Evolutionary conservation across 148 eudicot genomes (phyloP).

Genomic region (Heliosperma pusillum): DNA sequence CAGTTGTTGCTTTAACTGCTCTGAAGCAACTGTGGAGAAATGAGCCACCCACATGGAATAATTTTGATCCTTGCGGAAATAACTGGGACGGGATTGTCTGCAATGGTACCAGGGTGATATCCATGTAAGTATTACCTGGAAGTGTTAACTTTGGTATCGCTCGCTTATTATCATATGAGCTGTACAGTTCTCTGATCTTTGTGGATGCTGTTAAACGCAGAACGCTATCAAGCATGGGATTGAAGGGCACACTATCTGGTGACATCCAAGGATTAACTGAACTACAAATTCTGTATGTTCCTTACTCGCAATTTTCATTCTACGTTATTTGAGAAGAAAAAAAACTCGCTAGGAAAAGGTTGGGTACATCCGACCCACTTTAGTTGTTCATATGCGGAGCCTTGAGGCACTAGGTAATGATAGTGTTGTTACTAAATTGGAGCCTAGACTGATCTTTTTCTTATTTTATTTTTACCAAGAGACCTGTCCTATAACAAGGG

Average conservation of each 20-base stretch:
- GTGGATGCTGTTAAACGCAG: conserved; percentile 33
- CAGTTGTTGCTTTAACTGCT: conserved; percentile 43
- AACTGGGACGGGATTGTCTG: conserved; percentile 72
- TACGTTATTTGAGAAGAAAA: too few species aligned
- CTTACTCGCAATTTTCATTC: neutral
- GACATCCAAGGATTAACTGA: conserved; percentile 51
- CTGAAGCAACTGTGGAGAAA: conserved; percentile 45
- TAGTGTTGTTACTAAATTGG: too few species aligned
- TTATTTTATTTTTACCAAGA: conserved; percentile 27
- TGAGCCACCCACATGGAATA: conserved; percentile 57
- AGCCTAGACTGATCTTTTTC: conserved; percentile 6
- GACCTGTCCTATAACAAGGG: conserved; percentile 80
- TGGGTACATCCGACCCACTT: neutral
- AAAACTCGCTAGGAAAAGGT: too few species aligned
- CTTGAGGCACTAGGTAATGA: too few species aligned
- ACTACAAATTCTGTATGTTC: conserved; percentile 51
- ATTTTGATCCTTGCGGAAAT: conserved; percentile 61
- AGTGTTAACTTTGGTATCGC: neutral
- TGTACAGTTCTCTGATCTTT: neutral
- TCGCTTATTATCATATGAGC: neutral
- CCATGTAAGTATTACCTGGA: conserved; percentile 41
- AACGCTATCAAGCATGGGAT: conserved; percentile 46
- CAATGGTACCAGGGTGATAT: conserved; percentile 43
- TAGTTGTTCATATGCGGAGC: too few species aligned
- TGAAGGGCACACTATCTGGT: conserved; percentile 59